phyloP scores from a whole-genome alignment of 2,329 filamentous ascomycete species.

The Aspergillus sp. region DNA sequence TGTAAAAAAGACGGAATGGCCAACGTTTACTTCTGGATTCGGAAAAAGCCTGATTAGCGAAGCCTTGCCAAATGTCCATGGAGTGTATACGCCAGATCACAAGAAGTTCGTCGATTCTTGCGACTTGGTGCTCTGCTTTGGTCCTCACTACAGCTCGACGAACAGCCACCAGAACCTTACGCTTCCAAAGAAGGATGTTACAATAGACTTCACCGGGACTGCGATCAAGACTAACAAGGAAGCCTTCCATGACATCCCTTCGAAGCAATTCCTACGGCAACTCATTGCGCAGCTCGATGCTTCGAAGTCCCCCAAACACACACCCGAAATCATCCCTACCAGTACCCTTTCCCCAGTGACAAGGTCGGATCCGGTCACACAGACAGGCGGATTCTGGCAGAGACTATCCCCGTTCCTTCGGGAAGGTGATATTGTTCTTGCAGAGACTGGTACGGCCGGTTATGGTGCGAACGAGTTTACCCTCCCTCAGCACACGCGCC shows the following conservation, averaged over 20 bases:
- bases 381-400: constrained; percentile 47
- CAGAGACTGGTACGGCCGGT: constrained; percentile 53
- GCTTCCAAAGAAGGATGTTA: constrained; percentile 65
- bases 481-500: constrained; percentile 43
- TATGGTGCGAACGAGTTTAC: constrained; percentile 48
- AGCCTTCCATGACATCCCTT: constrained; percentile 68
- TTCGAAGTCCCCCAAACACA: constrained; percentile 41
- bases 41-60: constrained; percentile 48
- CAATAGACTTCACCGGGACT: constrained; percentile 74
- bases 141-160: constrained; percentile 36
- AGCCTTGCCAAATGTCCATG: constrained; percentile 40
- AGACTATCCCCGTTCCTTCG: constrained; percentile 42
- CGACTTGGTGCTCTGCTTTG: constrained; percentile 40
- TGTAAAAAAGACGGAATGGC: constrained; percentile 37
- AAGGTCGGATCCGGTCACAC: constrained; percentile 33
- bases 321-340: constrained; percentile 11
- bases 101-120: constrained; percentile 28
- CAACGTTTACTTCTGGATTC: constrained; percentile 41
- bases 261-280: constrained; percentile 70
- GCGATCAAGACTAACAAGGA: constrained; percentile 69
- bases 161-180: constrained; percentile 68
- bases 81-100: constrained; percentile 33
- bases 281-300: constrained; percentile 57
- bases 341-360: constrained; percentile 41
- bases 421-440: constrained; percentile 50